A percentile compares a stretch with the other conserved stretches of the same genome.
These are phyloP conservation scores for Cynanchum wilfordii DNA, from an alignment of 257 asterid genomes.

Conservation along the genomic window DNA sequence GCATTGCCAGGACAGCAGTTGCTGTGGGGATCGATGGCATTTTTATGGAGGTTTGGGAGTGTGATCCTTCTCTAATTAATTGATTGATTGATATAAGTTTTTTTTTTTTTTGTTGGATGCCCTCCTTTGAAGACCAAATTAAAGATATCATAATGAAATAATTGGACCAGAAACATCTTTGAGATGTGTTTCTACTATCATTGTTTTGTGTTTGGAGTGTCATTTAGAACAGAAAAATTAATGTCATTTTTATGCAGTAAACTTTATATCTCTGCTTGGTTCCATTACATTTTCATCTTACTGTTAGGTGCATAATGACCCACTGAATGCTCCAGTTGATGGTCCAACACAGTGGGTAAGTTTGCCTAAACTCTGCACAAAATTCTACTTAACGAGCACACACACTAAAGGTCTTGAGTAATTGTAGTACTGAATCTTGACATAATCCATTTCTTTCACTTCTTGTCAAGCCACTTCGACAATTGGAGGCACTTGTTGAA, in stretches of 20 bases:
- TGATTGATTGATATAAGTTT: no score
- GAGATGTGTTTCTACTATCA: no score
- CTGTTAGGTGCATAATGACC: slow-evolving; percentile 84
- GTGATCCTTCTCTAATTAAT: no score
- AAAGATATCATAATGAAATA: no score
- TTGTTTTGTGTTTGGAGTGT: no score
- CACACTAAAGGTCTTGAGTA: neutral
- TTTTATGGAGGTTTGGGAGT: slow-evolving; percentile 74
- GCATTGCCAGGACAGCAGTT: slow-evolving; percentile 96
- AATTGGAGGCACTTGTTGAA: slow-evolving; percentile 78
- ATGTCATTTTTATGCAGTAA: no score
- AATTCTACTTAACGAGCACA: neutral
- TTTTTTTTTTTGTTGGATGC: no score
- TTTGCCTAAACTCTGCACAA: slow-evolving; percentile 1
- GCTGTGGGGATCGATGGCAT: slow-evolving; percentile 96
- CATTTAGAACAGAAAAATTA: no score
- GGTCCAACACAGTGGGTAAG: slow-evolving; percentile 99
- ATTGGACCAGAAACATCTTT: no score
- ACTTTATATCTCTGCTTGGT: neutral
- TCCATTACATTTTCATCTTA: slow-evolving; percentile 14
- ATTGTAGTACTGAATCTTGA: neutral
- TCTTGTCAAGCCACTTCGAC: slow-evolving; percentile 73
- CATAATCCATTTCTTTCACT: slow-evolving; percentile 5
- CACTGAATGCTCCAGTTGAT: slow-evolving; percentile 90
- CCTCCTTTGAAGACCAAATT: no score